Base-by-base conservation (phyloP, 768 basidiomycete species). In the Dentipellis sp. region DNA sequence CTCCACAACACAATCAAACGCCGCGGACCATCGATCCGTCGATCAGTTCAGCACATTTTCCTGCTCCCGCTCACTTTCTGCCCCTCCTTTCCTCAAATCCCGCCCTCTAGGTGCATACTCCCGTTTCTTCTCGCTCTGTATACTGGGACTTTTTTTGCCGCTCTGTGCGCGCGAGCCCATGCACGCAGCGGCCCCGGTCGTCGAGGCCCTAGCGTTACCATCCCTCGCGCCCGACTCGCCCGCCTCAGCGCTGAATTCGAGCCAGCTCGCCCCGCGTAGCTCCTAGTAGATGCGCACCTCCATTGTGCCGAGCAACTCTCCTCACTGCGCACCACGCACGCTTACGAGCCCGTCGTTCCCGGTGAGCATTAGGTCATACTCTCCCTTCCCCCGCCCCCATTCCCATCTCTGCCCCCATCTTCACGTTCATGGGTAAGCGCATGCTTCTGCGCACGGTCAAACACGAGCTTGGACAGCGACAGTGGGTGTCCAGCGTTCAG, bases 241-340 rank as follows among this genome's bases (percentile, higher is more conserved):
- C 10, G 10, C n/a, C n/a, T 12, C 10, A 10, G 10, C 46, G 10
- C 21, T 17, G 10, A 81, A 75, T 55, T 86, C 88, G 62, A 85
- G 72, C 93, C 91, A 16, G n/a, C 86, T 71, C 19, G 91, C 85
- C 0, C 95, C 97, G 59, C 97, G 74, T 67, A 97, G 80, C 63
- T 95, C 88, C 97, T 95, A 99, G 65, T 99, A 98, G 97, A 73
- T 99, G 63, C 85, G 87, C 1, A 84, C 87, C 60, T 95, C 88
- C 64, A 98, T 75, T 14, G 82, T 81, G 3, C 97, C 97, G 36
- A 99, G 72, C 68, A 94, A 97, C 65, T 97, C 91, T 14, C 97
- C 97, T 94, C 95, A 98, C 61, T 84, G 83, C 4, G 97, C 92
- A 63, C 88, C 90, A 61, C 89, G 83, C n/a, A 99, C 77, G 14